These are phyloP conservation scores for Corrigiola litoralis DNA, from an alignment of 179 eudicot genomes.

Conservation along the genomic window DNA sequence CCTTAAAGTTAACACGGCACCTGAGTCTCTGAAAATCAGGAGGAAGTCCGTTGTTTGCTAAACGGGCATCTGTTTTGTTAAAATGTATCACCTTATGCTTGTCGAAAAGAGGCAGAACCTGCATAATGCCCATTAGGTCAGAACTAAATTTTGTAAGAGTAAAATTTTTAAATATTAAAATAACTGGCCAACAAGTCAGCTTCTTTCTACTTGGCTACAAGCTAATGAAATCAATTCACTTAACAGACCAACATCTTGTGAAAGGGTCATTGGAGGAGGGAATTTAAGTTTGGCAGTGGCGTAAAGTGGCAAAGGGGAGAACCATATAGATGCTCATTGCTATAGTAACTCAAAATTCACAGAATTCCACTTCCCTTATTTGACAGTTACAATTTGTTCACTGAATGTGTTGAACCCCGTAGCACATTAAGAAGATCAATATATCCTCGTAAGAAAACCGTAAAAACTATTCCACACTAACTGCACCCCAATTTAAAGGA, in stretches of 20 bases:
- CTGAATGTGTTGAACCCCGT: no score
- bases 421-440: no score
- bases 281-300: no score
- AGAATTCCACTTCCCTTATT: no score
- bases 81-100: conserved; percentile 81
- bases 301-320: no score
- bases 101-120: conserved; percentile 82
- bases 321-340: no score
- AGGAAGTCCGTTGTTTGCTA: conserved; percentile 89
- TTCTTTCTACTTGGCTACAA: not conserved
- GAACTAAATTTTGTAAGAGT: not conserved
- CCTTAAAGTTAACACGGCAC: conserved; percentile 94
- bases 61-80: conserved; percentile 85
- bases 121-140: conserved; percentile 27
- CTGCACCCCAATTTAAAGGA: no score
- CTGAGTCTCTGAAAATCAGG: conserved; percentile 83
- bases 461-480: no score
- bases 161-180: not conserved
- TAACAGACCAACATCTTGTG: not conserved
- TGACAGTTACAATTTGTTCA: no score
- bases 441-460: no score
- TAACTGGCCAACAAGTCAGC: not conserved
- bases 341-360: no score
- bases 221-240: not conserved
- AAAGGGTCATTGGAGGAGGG: no score